Evolutionary conservation across 106 monocot genomes (phyloP), one percentile per base, ranked within the genome.

Genomic region (Acorus calamus): DNA sequence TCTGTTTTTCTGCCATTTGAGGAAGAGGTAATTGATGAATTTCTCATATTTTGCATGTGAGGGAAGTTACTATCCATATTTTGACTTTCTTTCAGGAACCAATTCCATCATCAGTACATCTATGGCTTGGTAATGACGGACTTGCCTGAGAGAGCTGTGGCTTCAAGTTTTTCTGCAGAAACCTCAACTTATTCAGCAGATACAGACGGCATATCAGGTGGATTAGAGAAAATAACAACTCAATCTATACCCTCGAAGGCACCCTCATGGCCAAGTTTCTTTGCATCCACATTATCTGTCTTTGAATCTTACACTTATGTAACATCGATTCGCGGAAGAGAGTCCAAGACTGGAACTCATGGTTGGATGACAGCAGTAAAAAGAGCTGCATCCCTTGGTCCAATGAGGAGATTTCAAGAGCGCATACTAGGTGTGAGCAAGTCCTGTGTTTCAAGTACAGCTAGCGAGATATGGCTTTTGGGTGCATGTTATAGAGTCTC

Each of bases 391-490:
- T 69, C 64, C 51, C 55, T 64, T 55, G 73, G 81, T 46, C 64
- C 82, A 62, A 90, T 96, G 87, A 82, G 82, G 79, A 71, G 83
- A 57, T 64, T 90, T 56, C 90, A 90, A 45, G 90, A 90, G 73
- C 83, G 83, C 12, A 53, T 92, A 41, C 72, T 92, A 4, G 82
- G 92, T 43, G 62, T 72, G 11, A 71, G 74, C 48, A 80, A 70
- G 65, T 55, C 69, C 61, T 85, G 85, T 59, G 48, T 83, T 61
- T 81, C 81, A 44, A 86, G 75, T 76, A 79, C 75, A 8, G 70
- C 80, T 6, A 86, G 88, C 71, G 85, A 88, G 10, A 72, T 88
- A 65, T 98, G 98, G 98, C 73, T 98, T 68, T 71, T 98, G 62
- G 98, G 98, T 50, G 62, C 57, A 61, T 83, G 85, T 56, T 98